Evolutionary conservation across 1,284 basidiomycete genomes (phyloP).

Genomic region (Sporisorium sorghi): DNA sequence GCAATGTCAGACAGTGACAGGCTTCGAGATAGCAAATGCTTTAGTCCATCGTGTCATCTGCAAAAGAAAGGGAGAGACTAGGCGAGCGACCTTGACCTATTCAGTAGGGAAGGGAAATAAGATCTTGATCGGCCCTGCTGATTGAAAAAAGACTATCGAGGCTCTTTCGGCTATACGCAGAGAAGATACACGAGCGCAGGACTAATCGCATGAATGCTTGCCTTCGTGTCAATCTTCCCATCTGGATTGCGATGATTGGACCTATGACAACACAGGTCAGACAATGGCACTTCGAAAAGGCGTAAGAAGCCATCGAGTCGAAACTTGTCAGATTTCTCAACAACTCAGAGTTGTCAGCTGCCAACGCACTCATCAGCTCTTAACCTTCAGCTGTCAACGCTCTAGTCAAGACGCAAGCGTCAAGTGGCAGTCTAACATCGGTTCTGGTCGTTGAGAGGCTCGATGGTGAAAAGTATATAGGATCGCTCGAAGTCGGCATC

Average conservation of each 20-base stretch:
- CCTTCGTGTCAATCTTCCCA: background rate
- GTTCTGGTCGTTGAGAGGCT: background rate
- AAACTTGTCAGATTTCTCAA: background rate
- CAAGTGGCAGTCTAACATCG: background rate
- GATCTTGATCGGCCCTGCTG: too few species aligned
- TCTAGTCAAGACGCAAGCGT: background rate
- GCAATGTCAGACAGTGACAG: too few species aligned
- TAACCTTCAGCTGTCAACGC: background rate
- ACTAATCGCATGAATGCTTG: background rate
- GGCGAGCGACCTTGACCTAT: too few species aligned
- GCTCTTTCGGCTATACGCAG: too few species aligned
- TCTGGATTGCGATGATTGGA: background rate
- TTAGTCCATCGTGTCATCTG: too few species aligned
- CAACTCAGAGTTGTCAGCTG: background rate
- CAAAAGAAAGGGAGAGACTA: too few species aligned
- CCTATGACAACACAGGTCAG: background rate
- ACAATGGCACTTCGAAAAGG: background rate
- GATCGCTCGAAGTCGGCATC: background rate
- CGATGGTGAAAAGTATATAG: background rate
- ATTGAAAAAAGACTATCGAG: too few species aligned
- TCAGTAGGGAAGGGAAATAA: too few species aligned
- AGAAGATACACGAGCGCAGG: too few species aligned
- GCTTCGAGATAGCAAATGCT: too few species aligned
- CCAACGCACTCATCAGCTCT: too few species aligned
- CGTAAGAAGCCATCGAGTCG: too few species aligned